Conservation (phyloP, 2,329 filamentous ascomycete genomes). For the Zopfia rhizophila region DNA sequence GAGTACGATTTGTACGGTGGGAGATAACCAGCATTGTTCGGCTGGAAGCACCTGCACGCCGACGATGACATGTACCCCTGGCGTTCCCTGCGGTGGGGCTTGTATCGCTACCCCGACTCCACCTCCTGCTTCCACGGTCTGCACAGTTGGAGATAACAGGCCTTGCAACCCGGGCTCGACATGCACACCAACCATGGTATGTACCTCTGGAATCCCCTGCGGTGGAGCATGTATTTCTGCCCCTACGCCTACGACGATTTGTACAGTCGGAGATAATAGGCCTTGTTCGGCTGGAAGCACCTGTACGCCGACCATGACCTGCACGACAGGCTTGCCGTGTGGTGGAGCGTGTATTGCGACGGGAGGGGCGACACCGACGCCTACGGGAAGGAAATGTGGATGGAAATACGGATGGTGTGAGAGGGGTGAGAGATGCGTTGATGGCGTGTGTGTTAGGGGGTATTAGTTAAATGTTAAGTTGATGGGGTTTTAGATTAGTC, state of each 20-base stretch:
- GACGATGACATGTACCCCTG: conserved; percentile 15
- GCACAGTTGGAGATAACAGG: background rate
- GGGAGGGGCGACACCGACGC: no score
- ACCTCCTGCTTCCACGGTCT: background rate
- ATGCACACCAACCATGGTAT: background rate
- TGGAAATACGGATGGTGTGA: no score
- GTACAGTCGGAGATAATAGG: conserved; percentile 19
- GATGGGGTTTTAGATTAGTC: no score
- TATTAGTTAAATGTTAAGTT: no score
- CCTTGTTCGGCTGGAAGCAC: conserved; percentile 12
- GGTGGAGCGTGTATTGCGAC: conserved; percentile 19
- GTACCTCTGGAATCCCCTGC: conserved; percentile 1
- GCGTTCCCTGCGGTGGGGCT: conserved; percentile 14
- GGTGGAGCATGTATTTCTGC: conserved; percentile 7
- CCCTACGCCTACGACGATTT: conserved; percentile 4
- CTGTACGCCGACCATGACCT: conserved; percentile 23
- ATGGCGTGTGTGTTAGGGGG: no score
- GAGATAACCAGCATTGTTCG: conserved; percentile 19
- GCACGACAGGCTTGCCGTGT: conserved; percentile 12
- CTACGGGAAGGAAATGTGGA: no score
- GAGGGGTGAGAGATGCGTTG: no score
- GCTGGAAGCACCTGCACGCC: conserved; percentile 17
- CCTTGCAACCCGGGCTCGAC: background rate
- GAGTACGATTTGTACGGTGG: conserved; percentile 14
- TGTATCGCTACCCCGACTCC: conserved; percentile 13